Evolutionary conservation across 2,329 filamentous ascomycete genomes (phyloP).

Genomic region (Verticillium albo-atrum): DNA sequence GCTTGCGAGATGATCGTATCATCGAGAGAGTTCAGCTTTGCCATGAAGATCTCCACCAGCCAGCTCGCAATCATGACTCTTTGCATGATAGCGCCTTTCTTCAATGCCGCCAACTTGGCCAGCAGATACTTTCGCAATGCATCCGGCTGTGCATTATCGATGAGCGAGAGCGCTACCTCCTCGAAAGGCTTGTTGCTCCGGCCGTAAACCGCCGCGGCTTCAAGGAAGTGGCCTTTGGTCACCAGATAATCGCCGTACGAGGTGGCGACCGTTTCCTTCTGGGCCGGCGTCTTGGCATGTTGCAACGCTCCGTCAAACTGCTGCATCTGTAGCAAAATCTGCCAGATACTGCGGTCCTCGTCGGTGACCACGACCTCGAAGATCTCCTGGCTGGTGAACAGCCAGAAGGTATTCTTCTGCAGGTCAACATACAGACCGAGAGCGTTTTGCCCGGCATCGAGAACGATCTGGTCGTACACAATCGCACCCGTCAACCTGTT

Average conservation of each 20-base stretch:
- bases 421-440: conserved; percentile 85
- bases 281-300: conserved; percentile 73
- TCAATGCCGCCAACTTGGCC: conserved; percentile 76
- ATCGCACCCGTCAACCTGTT: conserved; percentile 83
- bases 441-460: conserved; percentile 72
- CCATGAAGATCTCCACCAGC: conserved; percentile 96
- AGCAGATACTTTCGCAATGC: conserved; percentile 85
- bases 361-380: conserved; percentile 90
- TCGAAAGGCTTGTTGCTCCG: conserved; percentile 97
- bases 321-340: conserved; percentile 81
- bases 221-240: conserved; percentile 72
- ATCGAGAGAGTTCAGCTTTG: conserved; percentile 89
- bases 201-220: conserved; percentile 87
- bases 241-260: conserved; percentile 88
- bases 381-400: conserved; percentile 87
- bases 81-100: conserved; percentile 85
- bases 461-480: conserved; percentile 82
- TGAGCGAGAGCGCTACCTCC: conserved; percentile 85
- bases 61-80: conserved; percentile 92
- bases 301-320: conserved; percentile 85
- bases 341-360: conserved; percentile 91
- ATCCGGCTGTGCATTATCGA: conserved; percentile 86
- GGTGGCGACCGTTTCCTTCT: conserved; percentile 88
- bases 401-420: conserved; percentile 96
- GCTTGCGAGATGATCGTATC: conserved; percentile 89